phyloP scores from a whole-genome alignment of 768 basidiomycete genomes.

The Boletellus ananiceps region DNA sequence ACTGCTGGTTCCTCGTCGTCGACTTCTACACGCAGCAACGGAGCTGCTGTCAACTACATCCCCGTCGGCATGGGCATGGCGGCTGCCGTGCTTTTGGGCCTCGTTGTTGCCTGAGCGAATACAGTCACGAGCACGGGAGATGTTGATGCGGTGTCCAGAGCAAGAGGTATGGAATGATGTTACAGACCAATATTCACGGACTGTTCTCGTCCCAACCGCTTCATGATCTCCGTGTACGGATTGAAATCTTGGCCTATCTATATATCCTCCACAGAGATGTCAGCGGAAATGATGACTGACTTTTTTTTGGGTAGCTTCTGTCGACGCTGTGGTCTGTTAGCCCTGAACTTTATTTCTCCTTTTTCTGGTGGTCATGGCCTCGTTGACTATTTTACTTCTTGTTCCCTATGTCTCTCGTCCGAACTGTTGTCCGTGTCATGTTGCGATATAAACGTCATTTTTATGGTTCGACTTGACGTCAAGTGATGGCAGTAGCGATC shows the following conservation, averaged over 20 bases:
- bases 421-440: conserved; percentile 3
- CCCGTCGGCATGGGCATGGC: conserved; percentile 29
- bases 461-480: not conserved
- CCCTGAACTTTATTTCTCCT: not conserved
- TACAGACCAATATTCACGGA: not conserved
- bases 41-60: conserved; percentile 19
- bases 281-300: not conserved
- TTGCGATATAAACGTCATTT: conserved; percentile 2
- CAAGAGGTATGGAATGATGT: not conserved
- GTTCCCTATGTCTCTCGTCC: not conserved
- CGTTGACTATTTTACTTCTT: not conserved
- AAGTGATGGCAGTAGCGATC: too few species aligned
- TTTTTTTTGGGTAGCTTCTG: not conserved
- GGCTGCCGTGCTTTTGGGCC: conserved; percentile 24
- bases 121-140: conserved; percentile 4
- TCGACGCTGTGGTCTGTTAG: not conserved
- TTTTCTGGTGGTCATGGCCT: not conserved
- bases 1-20: conserved; percentile 14
- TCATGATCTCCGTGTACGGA: conserved; percentile 2
- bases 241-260: not conserved
- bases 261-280: conserved; percentile 18
- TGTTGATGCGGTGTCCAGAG: not conserved
- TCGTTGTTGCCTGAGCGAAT: conserved; percentile 22
- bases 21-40: conserved; percentile 7
- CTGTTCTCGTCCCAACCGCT: not conserved